Evolutionary conservation across 768 basidiomycete genomes (phyloP).

Genomic region (Lactarius psammicola): DNA sequence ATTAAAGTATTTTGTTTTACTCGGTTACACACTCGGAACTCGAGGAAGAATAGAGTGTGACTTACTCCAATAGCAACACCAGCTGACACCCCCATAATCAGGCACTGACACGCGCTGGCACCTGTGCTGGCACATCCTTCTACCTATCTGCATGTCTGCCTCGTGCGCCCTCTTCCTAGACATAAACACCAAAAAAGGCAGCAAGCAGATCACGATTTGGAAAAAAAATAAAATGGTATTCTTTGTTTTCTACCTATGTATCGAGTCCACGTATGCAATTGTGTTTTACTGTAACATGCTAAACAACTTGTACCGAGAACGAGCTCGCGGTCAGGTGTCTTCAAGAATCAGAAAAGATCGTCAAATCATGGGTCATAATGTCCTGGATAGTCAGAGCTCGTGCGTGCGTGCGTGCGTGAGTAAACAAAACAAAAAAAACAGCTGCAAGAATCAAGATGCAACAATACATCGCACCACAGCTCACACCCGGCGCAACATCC

Average conservation of each 20-base stretch:
- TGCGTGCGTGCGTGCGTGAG: conserved; percentile 21
- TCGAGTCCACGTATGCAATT: not conserved
- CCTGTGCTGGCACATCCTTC: not conserved
- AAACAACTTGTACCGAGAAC: not conserved
- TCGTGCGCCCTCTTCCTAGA: not conserved
- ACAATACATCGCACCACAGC: no score
- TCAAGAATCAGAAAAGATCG: not conserved
- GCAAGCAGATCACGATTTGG: not conserved
- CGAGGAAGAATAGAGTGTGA: no score
- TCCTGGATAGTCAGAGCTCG: conserved; percentile 16
- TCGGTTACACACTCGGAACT: not conserved
- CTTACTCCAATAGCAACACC: no score
- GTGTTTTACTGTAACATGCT: not conserved
- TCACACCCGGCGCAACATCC: conserved; percentile 20
- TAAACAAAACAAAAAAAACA: not conserved
- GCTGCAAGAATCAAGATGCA: conserved; percentile 3
- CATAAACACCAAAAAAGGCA: no score
- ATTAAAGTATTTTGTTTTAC: not conserved
- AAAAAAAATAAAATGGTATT: no score
- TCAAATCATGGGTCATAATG: not conserved
- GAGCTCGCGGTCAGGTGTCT: no score
- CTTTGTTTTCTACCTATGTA: not conserved
- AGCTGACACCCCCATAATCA: no score
- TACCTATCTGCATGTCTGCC: not conserved
- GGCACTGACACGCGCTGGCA: not conserved